These are phyloP conservation scores for Taxawa tesnikishii DNA, from an alignment of 2,329 filamentous ascomycete species.

Conservation along the genomic window DNA sequence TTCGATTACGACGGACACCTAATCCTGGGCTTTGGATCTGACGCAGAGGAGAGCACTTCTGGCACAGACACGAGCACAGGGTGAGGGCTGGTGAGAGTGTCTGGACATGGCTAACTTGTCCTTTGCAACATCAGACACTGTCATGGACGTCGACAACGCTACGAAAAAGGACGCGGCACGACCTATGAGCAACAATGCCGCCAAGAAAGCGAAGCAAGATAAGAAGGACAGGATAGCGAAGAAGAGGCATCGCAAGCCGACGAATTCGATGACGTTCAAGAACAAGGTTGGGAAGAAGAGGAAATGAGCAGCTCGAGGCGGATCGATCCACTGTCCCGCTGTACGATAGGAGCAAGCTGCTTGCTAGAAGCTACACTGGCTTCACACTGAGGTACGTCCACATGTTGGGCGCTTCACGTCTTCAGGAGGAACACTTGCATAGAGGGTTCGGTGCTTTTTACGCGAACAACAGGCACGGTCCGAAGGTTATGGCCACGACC, in stretches of 20 bases:
- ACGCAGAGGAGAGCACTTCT: constrained; percentile 5
- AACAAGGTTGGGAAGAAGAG: constrained; percentile 14
- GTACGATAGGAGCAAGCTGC: no score
- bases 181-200: constrained; percentile 10
- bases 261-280: constrained; percentile 26
- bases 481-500: no score
- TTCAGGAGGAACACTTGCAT: no score
- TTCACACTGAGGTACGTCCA: no score
- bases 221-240: constrained; percentile 21
- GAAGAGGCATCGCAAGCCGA: constrained; percentile 24
- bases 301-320: constrained; percentile 10
- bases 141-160: constrained; percentile 27
- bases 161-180: constrained; percentile 7
- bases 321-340: background rate
- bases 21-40: constrained; percentile 21
- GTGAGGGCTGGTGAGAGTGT: constrained; percentile 4
- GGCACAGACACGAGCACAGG: constrained; percentile 9
- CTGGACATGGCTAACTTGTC: constrained; percentile 6
- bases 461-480: no score
- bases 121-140: constrained; percentile 11
- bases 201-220: constrained; percentile 15
- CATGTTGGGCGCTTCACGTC: no score
- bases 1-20: constrained; percentile 23
- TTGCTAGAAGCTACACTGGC: no score
- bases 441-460: no score